Evolutionary conservation across 2,329 filamentous ascomycete species (phyloP).

Genomic region (Beauveria bassiana): DNA sequence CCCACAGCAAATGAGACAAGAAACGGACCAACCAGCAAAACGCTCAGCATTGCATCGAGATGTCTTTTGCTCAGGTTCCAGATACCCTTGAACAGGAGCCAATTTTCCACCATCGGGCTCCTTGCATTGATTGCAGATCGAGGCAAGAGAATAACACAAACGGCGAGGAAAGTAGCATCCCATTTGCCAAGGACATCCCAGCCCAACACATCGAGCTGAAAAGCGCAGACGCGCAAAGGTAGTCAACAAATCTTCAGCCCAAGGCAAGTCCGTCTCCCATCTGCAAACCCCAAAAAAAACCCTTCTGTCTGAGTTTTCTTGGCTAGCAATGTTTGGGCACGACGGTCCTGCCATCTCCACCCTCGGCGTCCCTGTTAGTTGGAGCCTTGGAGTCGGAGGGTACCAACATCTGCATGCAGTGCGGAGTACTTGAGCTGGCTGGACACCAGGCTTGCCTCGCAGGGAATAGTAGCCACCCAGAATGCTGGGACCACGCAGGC

Average conservation of each 20-base stretch:
- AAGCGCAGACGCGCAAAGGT: not conserved
- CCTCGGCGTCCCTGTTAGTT: not conserved
- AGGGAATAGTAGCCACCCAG: not conserved
- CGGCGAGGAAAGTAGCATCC: not conserved
- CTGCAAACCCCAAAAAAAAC: not conserved
- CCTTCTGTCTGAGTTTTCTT: not conserved
- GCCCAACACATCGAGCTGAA: not conserved
- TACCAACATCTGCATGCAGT: constrained; percentile 8
- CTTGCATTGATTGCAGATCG: not conserved
- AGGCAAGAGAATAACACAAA: not conserved
- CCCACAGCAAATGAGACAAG: not conserved
- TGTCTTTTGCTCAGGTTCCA: not conserved
- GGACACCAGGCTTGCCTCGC: not conserved
- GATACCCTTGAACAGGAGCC: not conserved
- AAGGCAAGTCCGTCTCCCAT: not conserved
- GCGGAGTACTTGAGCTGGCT: not conserved
- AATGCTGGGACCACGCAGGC: not conserved
- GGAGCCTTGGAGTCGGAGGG: not conserved
- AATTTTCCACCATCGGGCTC: not conserved
- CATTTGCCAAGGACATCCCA: not conserved
- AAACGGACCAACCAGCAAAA: not conserved
- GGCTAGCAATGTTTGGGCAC: not conserved
- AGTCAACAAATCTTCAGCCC: not conserved
- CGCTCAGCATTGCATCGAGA: not conserved
- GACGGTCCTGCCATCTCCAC: not conserved